phyloP scores from a whole-genome alignment of 1,284 basidiomycete genomes.

The Heterobasidion parviporum region DNA sequence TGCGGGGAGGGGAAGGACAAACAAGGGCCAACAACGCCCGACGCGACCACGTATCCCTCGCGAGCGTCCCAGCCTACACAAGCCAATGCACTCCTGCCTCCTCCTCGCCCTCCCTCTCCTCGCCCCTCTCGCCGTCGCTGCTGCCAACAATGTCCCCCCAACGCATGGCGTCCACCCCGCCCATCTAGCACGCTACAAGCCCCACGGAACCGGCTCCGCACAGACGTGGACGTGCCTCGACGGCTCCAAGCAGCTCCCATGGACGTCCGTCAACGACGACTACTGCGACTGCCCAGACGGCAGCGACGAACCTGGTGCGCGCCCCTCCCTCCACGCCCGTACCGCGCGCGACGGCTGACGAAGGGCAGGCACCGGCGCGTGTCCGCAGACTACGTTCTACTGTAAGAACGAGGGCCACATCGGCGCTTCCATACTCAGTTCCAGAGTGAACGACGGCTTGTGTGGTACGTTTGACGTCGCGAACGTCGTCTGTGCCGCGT shows the following conservation, averaged over 20 bases:
- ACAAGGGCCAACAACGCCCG: conserved; percentile 2
- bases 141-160: neutral
- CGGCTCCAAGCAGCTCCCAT: conserved; percentile 63
- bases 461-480: conserved; percentile 58
- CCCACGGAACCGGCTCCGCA: neutral
- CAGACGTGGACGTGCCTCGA: conserved; percentile 65
- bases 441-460: conserved; percentile 90
- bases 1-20: neutral
- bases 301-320: conserved; percentile 83
- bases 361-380: conserved; percentile 76
- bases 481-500: conserved; percentile 3
- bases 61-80: neutral
- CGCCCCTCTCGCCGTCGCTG: no score
- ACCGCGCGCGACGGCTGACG: conserved; percentile 2
- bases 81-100: neutral
- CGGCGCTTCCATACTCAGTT: conserved; percentile 69
- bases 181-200: neutral
- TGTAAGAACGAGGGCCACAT: conserved; percentile 89
- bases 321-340: neutral
- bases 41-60: neutral
- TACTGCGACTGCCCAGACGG: conserved; percentile 93
- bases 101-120: neutral
- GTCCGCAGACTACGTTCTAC: conserved; percentile 73
- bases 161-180: neutral
- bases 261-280: conserved; percentile 85